phyloP scores from a whole-genome alignment of 2,329 filamentous ascomycete genomes.

The Furcasterigmium sp. region DNA sequence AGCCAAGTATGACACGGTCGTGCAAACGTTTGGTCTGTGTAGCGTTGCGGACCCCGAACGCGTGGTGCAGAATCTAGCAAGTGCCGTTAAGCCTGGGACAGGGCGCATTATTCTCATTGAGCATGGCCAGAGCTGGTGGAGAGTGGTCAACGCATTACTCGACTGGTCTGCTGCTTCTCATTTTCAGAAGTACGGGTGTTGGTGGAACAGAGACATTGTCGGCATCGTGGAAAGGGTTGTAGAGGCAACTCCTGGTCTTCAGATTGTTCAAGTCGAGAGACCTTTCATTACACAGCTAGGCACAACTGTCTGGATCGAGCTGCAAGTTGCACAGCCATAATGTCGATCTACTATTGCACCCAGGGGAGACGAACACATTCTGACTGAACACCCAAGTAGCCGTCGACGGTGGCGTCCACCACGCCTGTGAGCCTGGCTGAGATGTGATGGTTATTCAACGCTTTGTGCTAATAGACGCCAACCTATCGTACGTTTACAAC shows the following conservation, averaged over 20 bases:
- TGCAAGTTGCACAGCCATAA: slow-evolving; percentile 39
- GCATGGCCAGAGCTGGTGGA: slow-evolving; percentile 53
- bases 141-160: slow-evolving; percentile 48
- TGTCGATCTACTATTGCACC: no score
- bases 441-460: background rate
- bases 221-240: slow-evolving; percentile 46
- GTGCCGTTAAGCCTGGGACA: slow-evolving; percentile 43
- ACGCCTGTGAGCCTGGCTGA: no score
- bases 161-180: slow-evolving; percentile 51
- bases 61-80: slow-evolving; percentile 49
- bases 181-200: slow-evolving; percentile 58
- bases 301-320: slow-evolving; percentile 54
- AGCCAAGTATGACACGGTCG: slow-evolving; percentile 53
- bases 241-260: slow-evolving; percentile 43
- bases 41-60: slow-evolving; percentile 52
- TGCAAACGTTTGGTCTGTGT: slow-evolving; percentile 62
- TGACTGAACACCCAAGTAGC: no score
- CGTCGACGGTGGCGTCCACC: no score
- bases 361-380: no score
- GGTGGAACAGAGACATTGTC: slow-evolving; percentile 63
- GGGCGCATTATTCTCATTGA: slow-evolving; percentile 58
- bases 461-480: background rate
- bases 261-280: slow-evolving; percentile 48
- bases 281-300: slow-evolving; percentile 49
- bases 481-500: background rate